Evolutionary conservation across 768 basidiomycete species (phyloP).

Genomic region (Phaffia australis): DNA sequence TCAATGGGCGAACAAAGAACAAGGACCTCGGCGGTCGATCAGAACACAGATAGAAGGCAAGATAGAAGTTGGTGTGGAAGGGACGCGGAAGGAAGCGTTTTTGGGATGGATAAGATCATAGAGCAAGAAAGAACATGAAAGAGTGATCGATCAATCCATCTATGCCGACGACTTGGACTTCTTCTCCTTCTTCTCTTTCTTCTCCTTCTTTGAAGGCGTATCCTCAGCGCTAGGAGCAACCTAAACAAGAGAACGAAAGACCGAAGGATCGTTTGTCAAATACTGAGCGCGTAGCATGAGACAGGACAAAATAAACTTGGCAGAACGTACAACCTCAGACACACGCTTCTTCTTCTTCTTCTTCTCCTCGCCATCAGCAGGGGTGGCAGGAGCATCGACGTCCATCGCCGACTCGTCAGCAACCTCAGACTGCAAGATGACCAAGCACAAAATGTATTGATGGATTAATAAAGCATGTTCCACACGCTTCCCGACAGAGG

Average conservation of each 20-base stretch:
- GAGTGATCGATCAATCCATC: not conserved
- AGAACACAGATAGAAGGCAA: not conserved
- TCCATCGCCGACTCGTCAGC: conserved; percentile 22
- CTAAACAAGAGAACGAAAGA: not conserved
- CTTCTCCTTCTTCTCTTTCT: conserved; percentile 34
- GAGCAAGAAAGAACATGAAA: conserved; percentile 5
- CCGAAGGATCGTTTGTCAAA: not conserved
- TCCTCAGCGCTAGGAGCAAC: conserved; percentile 26
- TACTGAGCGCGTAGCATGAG: too few relatives aligned
- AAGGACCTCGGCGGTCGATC: not conserved
- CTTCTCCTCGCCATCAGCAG: conserved; percentile 7
- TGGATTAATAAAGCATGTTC: not conserved
- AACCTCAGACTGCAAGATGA: conserved; percentile 12
- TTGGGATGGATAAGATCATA: conserved; percentile 5
- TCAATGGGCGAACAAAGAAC: not conserved
- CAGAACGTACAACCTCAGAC: conserved; percentile 18
- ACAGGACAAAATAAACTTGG: not conserved
- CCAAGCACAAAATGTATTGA: too few relatives aligned
- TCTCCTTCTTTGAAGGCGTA: conserved; percentile 35
- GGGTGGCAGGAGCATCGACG: conserved; percentile 13
- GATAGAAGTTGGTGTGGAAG: not conserved
- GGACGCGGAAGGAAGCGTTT: not conserved
- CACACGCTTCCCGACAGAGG: conserved; percentile 29
- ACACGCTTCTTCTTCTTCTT: conserved; percentile 30
- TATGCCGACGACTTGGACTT: conserved; percentile 5